Evolutionary conservation across 176 grass and related monocot species (phyloP).

Genomic region (Oropetium thomaeum): DNA sequence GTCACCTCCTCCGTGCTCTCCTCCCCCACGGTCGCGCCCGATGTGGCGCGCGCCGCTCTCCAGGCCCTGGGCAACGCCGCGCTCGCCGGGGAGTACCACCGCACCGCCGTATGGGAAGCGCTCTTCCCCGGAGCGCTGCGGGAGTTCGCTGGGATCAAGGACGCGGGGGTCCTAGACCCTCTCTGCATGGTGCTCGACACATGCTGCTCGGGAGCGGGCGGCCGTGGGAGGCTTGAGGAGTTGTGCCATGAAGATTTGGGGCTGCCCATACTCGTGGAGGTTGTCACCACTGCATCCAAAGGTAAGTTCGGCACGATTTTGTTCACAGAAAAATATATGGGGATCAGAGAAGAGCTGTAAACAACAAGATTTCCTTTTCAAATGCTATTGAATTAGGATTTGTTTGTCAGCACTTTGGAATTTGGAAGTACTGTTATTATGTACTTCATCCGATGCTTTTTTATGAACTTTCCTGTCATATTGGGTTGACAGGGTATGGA

Average conservation of each 20-base stretch:
- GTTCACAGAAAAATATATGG: neutral
- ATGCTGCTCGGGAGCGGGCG: conserved; percentile 63
- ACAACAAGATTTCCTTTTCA: neutral
- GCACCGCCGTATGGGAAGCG: conserved; percentile 61
- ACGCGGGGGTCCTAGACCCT: conserved; percentile 52
- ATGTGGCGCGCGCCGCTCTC: conserved; percentile 48
- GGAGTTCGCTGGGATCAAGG: conserved; percentile 44
- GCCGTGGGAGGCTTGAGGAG: conserved; percentile 47
- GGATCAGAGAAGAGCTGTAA: neutral
- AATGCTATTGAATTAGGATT: neutral
- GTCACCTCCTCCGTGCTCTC: conserved; percentile 39
- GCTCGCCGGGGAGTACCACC: conserved; percentile 58
- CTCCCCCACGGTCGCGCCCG: conserved; percentile 20
- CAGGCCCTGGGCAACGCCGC: conserved; percentile 74
- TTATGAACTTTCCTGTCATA: too few species aligned
- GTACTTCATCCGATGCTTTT: neutral
- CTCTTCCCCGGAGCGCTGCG: conserved; percentile 58
- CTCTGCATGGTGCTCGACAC: conserved; percentile 93
- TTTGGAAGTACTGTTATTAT: neutral
- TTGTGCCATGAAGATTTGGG: conserved; percentile 49
- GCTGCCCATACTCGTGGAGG: conserved; percentile 46
- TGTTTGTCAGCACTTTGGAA: neutral
- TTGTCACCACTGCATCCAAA: conserved; percentile 51
- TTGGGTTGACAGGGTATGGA: too few species aligned
- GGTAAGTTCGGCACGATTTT: conserved; percentile 15